Conservation (phyloP, 805 yeast genomes). For the Pichia gijzeniarum region DNA sequence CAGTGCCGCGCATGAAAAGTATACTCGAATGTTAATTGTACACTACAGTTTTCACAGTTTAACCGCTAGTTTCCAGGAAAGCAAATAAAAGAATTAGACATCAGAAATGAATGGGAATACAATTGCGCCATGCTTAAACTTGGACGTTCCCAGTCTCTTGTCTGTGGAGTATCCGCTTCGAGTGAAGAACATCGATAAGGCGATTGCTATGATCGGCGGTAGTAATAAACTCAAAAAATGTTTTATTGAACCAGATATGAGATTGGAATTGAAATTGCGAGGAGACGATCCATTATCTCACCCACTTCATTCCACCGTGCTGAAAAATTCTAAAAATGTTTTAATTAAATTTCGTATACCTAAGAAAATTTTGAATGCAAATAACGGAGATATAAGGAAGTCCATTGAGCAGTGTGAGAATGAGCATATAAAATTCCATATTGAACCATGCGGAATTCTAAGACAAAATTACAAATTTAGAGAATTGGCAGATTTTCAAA, state of each 20-base stretch:
- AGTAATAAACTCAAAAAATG: conserved; percentile 35
- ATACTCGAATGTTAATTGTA: too few species aligned
- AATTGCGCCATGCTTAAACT: conserved; percentile 31
- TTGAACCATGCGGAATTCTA: conserved; percentile 61
- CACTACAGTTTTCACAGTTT: too few species aligned
- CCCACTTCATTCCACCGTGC: conserved; percentile 49
- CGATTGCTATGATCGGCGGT: conserved; percentile 69
- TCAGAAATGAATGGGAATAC: neutral
- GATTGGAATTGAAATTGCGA: conserved; percentile 28
- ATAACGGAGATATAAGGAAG: conserved; percentile 37
- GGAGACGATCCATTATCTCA: conserved; percentile 40
- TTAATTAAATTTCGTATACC: conserved; percentile 57
- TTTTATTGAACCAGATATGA: conserved; percentile 32
- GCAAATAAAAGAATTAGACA: neutral
- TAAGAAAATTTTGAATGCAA: conserved; percentile 39
- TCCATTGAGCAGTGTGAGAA: conserved; percentile 35
- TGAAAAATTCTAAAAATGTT: conserved; percentile 49
- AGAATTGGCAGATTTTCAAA: conserved; percentile 85
- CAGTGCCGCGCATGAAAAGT: too few species aligned
- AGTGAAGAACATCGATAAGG: conserved; percentile 56
- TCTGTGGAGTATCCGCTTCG: conserved; percentile 75
- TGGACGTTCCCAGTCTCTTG: conserved; percentile 69
- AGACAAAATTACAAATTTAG: conserved; percentile 70
- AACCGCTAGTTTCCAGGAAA: too few species aligned
- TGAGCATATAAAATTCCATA: conserved; percentile 29